These are phyloP conservation scores for Nematocida minor DNA, from an alignment of 371 early-diverging fungal genomes.

Conservation along the genomic window DNA sequence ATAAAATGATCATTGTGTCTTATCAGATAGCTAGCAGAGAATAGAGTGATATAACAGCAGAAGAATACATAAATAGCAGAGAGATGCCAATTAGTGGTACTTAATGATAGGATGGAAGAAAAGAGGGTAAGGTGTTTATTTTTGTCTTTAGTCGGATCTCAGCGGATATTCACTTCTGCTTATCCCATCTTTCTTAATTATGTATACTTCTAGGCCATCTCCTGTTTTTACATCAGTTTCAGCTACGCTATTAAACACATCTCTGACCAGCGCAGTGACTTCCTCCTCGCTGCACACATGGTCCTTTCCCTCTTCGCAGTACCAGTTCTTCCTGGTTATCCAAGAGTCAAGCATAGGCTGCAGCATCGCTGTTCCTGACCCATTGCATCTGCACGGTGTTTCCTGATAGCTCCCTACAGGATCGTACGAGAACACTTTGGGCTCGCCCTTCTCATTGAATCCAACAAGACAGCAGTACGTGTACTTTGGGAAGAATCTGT, in stretches of 20 bases:
- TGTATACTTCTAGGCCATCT: slow-evolving; percentile 84
- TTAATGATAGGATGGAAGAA: no score
- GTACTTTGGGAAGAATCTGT: slow-evolving; percentile 96
- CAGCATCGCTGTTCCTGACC: slow-evolving; percentile 80
- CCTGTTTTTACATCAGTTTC: slow-evolving; percentile 99
- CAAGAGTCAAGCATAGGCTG: slow-evolving; percentile 96
- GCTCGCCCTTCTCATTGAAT: slow-evolving; percentile 73
- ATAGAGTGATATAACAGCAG: not conserved
- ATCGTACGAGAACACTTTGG: slow-evolving; percentile 81
- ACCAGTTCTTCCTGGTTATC: slow-evolving; percentile 67
- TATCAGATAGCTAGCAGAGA: no score
- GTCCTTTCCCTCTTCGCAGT: slow-evolving; percentile 44
- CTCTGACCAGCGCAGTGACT: slow-evolving; percentile 76
- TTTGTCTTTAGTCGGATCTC: slow-evolving; percentile 68
- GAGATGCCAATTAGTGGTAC: not conserved
- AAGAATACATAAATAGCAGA: not conserved
- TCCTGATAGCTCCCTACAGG: slow-evolving; percentile 86
- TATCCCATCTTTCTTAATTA: slow-evolving; percentile 74
- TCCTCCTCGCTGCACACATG: slow-evolving; percentile 64
- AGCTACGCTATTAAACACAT: slow-evolving; percentile 89
- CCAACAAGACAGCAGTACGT: slow-evolving; percentile 82
- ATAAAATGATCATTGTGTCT: no score
- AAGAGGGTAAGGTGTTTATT: no score
- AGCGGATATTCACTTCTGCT: slow-evolving; percentile 70
- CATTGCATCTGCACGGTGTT: slow-evolving; percentile 73